Evolutionary conservation across 2,329 filamentous ascomycete species (phyloP).

Genomic region (Lizonia empirigonia): DNA sequence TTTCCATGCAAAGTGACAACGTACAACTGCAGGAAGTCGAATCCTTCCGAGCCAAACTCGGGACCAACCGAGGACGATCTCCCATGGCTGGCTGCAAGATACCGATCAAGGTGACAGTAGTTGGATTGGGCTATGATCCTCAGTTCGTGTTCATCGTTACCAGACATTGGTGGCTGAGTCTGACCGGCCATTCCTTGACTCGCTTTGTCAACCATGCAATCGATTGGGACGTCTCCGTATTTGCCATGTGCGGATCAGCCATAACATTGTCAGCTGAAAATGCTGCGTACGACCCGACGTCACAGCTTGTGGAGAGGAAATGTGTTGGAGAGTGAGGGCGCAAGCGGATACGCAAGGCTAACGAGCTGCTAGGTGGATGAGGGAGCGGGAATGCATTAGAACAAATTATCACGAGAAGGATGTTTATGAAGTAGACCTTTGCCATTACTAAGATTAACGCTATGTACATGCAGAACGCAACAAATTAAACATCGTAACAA

Average conservation of each 20-base stretch:
- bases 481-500: slow-evolving; percentile 8
- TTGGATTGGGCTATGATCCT: background rate
- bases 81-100: background rate
- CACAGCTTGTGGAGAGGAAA: background rate
- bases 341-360: background rate
- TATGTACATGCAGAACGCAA: slow-evolving; percentile 8
- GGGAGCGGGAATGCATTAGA: background rate
- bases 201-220: background rate
- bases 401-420: background rate
- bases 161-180: background rate
- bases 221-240: background rate
- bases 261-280: background rate
- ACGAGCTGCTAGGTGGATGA: background rate
- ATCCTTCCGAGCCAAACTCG: background rate
- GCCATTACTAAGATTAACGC: slow-evolving; percentile 13
- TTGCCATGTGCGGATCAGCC: background rate
- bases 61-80: background rate
- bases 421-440: slow-evolving; percentile 21
- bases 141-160: background rate
- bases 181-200: background rate
- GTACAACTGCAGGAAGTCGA: background rate
- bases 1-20: background rate
- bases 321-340: background rate
- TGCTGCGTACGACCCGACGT: background rate
- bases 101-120: background rate